These are phyloP conservation scores for Xylaria sp. DNA, from an alignment of 2,329 filamentous ascomycete genomes.

Conservation along the genomic window DNA sequence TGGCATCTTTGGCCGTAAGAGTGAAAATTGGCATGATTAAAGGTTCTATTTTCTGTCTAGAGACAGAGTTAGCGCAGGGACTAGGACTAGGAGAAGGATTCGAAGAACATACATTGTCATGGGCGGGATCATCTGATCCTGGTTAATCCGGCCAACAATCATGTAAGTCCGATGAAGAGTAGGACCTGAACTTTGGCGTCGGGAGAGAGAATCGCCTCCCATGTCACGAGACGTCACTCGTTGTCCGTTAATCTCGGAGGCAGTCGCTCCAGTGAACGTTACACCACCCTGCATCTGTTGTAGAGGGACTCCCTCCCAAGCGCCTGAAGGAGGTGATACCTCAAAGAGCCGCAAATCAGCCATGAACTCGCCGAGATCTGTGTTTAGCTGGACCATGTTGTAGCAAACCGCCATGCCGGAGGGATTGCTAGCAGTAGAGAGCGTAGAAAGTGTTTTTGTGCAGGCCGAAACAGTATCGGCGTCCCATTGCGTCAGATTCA, in stretches of 20 bases:
- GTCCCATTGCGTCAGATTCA: slow-evolving; percentile 68
- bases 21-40: slow-evolving; percentile 75
- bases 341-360: slow-evolving; percentile 81
- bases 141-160: slow-evolving; percentile 75
- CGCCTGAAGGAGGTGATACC: slow-evolving; percentile 67
- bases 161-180: slow-evolving; percentile 69
- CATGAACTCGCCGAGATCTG: slow-evolving; percentile 74
- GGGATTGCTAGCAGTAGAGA: slow-evolving; percentile 73
- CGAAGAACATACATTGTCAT: slow-evolving; percentile 69
- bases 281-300: slow-evolving; percentile 66
- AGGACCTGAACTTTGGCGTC: slow-evolving; percentile 47
- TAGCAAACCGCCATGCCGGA: slow-evolving; percentile 85
- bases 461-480: slow-evolving; percentile 68
- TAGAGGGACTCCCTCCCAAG: slow-evolving; percentile 62
- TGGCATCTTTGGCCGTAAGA: slow-evolving; percentile 66
- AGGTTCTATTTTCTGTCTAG: slow-evolving; percentile 67
- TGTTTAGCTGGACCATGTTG: slow-evolving; percentile 78
- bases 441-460: slow-evolving; percentile 61
- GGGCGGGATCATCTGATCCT: slow-evolving; percentile 60
- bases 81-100: neutral
- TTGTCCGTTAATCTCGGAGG: slow-evolving; percentile 48
- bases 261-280: slow-evolving; percentile 64
- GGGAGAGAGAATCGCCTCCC: neutral
- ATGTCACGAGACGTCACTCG: slow-evolving; percentile 3
- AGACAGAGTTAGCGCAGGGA: slow-evolving; percentile 7